These are phyloP conservation scores for Parasitella parasitica DNA, from an alignment of 371 early-diverging fungal species.

Conservation along the genomic window DNA sequence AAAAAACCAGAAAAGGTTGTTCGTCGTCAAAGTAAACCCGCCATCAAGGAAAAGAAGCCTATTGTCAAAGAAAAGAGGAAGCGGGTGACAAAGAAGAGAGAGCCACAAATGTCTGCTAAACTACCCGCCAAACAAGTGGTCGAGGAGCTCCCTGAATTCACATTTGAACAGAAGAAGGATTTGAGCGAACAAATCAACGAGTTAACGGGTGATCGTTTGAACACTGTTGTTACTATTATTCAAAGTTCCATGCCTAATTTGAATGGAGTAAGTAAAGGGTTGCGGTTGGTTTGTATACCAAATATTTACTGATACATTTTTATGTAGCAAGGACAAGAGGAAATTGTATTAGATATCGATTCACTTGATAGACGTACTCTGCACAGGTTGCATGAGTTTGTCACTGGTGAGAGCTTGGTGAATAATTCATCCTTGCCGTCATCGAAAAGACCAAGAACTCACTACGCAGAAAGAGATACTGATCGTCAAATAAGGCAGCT, in stretches of 20 bases:
- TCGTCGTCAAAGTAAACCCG: conserved; percentile 21
- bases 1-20: conserved; percentile 43
- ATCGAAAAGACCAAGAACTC: conserved; percentile 44
- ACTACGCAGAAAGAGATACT: conserved; percentile 52
- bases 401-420: conserved; percentile 56
- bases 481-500: conserved; percentile 64
- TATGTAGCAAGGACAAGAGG: conserved; percentile 73
- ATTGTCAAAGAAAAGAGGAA: conserved; percentile 25
- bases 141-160: conserved; percentile 60
- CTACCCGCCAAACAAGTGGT: conserved; percentile 7
- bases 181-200: conserved; percentile 82
- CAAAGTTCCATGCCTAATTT: conserved; percentile 81
- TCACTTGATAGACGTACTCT: conserved; percentile 82
- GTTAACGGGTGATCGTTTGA: conserved; percentile 75
- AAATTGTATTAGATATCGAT: conserved; percentile 96
- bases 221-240: conserved; percentile 84
- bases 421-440: conserved; percentile 9
- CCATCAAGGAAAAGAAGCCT: conserved; percentile 27
- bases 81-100: conserved; percentile 18
- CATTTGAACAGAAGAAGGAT: conserved; percentile 89
- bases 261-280: conserved; percentile 52
- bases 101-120: background rate
- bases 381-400: conserved; percentile 84
- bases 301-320: no score
- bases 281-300: background rate